Base-by-base conservation (phyloP, 768 basidiomycete species). In the Polyporus arcularius region DNA sequence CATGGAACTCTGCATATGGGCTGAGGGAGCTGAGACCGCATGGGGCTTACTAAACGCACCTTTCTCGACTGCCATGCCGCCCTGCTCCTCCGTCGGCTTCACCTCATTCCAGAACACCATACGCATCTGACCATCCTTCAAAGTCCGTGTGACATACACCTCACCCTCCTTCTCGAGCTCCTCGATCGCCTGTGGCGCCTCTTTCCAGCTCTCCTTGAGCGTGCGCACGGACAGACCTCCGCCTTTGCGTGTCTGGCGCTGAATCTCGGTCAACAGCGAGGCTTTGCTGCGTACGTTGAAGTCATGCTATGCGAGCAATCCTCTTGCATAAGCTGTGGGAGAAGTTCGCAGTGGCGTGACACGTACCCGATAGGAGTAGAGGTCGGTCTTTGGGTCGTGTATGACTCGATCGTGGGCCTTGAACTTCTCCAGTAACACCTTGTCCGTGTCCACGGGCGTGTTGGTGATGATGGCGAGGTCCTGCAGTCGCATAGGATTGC, bases 31-130 rank as follows among this genome's bases (percentile, higher is more conserved):
- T 6, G 59, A 18, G 9, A 43, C 16, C 28, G 4, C 21, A 51
- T 61, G 47, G 53, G 31, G 15, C 2, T 7, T n/a, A 7, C 7
- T 31, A 32, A 30, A 70, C 81, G 55, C 57, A 88, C 94, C 94
- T 80, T 93, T 85, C 75, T 95, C 92, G 4, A 94, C 85, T n/a
- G 75, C 73, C 63, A 81, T 80, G 2, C 88, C 89, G 4, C 88
- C 91, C 51, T 75, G 80, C 46, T 90, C 87, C 63, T 90, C 88
- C 30, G 79, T 85, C 1, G 88, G 86, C 68, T 90, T 90, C 61
- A 94, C 83, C 73, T 95, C 92, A 64, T 95, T 95, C 88, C 89
- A 94, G 67, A 93, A 94, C 1, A 93, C 92, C 85, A 90, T 89
- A 53, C 87, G 82, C 70, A 90, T 75, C 65, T 91, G 88, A 0